Conservation (phyloP, 176 grass and related monocot genomes). For the Aegilops bicornis region DNA sequence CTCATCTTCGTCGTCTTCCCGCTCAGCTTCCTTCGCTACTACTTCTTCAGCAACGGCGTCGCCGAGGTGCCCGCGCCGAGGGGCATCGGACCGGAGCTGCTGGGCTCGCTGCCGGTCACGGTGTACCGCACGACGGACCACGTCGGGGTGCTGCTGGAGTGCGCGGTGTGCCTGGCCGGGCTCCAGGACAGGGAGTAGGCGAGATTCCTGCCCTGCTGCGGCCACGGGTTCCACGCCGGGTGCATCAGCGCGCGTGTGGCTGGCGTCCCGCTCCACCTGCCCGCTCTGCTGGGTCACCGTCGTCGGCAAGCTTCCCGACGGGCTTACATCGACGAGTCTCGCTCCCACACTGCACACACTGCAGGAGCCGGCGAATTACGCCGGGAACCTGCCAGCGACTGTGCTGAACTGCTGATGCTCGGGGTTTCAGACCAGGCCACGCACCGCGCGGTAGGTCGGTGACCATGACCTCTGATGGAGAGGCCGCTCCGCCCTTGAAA, state of each 20-base stretch:
- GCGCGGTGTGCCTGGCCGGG: slow-evolving; percentile 63
- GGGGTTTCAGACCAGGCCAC: not conserved
- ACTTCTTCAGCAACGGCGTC: not conserved
- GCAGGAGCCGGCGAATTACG: slow-evolving; percentile 43
- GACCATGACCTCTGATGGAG: too few relatives aligned
- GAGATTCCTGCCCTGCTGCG: slow-evolving; percentile 46
- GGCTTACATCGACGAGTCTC: not conserved
- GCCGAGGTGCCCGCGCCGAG: not conserved
- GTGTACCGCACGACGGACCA: slow-evolving; percentile 20
- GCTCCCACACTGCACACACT: slow-evolving; percentile 32
- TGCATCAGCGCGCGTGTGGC: slow-evolving; percentile 55
- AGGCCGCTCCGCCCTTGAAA: slow-evolving; percentile 3
- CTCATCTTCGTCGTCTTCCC: not conserved
- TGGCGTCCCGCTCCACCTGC: slow-evolving; percentile 48
- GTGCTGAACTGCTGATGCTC: slow-evolving; percentile 35
- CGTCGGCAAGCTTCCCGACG: slow-evolving; percentile 29
- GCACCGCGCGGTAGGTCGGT: not conserved
- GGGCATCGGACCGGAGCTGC: slow-evolving; percentile 25
- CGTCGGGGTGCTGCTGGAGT: slow-evolving; percentile 22
- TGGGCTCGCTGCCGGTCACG: slow-evolving; percentile 36
- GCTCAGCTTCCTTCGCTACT: not conserved
- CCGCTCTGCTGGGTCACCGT: slow-evolving; percentile 60
- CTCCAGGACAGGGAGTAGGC: slow-evolving; percentile 54
- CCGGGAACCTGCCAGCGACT: slow-evolving; percentile 50
- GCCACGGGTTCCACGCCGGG: slow-evolving; percentile 66